Conservation (phyloP, 2,329 filamentous ascomycete species). For the Arthrobotrys conoides region DNA sequence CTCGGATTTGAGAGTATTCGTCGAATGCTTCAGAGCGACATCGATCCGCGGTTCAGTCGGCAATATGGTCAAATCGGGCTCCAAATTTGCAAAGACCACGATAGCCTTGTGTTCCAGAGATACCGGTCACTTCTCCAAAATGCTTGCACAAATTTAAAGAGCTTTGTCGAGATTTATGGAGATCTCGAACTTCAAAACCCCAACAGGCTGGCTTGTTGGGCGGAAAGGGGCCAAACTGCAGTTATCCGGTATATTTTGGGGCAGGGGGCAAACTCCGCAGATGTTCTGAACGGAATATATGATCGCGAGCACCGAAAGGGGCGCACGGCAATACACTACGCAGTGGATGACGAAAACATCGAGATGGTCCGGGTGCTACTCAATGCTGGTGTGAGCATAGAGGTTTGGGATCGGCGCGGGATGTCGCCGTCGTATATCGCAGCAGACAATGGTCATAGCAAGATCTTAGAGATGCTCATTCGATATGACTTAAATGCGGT, state of each 20-base stretch:
- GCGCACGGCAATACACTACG: neutral
- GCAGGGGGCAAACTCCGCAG: neutral
- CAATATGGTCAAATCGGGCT: neutral
- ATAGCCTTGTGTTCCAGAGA: too few species aligned
- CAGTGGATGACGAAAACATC: neutral
- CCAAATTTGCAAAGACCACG: slow-evolving; percentile 2
- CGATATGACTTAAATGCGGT: neutral
- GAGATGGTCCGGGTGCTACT: neutral
- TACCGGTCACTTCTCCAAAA: neutral
- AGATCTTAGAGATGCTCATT: slow-evolving; percentile 9
- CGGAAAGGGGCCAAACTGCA: neutral
- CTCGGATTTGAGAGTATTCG: neutral
- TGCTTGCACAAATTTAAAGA: neutral
- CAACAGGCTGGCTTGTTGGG: neutral
- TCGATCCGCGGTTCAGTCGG: neutral
- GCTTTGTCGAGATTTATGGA: neutral
- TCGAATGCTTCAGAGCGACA: neutral
- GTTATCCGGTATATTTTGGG: neutral
- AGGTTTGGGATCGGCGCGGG: neutral
- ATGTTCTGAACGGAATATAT: neutral
- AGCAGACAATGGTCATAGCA: neutral
- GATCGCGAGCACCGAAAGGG: too few species aligned
- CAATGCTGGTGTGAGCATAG: neutral
- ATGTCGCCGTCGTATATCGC: neutral
- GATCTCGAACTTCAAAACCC: neutral